Conservation (phyloP, 345 rosid species). For the Durio zibethinus region DNA sequence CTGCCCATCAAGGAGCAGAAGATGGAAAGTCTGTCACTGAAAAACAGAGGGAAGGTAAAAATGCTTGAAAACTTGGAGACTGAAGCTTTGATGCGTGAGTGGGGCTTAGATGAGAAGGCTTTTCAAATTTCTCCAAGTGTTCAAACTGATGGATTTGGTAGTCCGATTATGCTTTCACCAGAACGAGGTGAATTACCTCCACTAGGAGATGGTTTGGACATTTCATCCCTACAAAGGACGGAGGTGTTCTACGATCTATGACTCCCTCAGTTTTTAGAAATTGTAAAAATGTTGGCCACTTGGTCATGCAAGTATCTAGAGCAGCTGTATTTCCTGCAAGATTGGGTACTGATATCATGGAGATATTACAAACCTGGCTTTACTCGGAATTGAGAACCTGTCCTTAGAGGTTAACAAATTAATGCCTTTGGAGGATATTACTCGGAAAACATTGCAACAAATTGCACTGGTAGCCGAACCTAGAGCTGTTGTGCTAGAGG, state of each 20-base stretch:
- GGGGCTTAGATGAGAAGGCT: conserved; percentile 58
- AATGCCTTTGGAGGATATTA: conserved; percentile 69
- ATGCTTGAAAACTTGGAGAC: conserved; percentile 66
- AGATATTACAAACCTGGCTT: conserved; percentile 35
- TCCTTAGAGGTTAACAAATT: conserved; percentile 35
- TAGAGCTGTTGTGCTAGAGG: conserved; percentile 17
- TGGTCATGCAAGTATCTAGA: conserved; percentile 59
- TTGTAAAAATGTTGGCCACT: conserved; percentile 42
- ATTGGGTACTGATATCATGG: conserved; percentile 53
- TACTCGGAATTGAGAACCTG: conserved; percentile 45
- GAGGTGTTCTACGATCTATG: conserved; percentile 58
- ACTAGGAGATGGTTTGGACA: conserved; percentile 52
- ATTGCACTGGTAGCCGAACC: conserved; percentile 31
- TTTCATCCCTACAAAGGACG: conserved; percentile 39
- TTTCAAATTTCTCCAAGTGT: conserved; percentile 38
- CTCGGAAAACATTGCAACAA: conserved; percentile 53
- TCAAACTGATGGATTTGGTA: conserved; percentile 74
- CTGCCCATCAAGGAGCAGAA: conserved; percentile 38
- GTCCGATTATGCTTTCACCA: conserved; percentile 60
- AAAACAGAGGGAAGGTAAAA: conserved; percentile 49
- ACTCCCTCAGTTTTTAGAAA: conserved; percentile 45
- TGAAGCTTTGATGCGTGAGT: conserved; percentile 55
- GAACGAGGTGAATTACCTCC: conserved; percentile 37
- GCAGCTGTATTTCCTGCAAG: conserved; percentile 53
- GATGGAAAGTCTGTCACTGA: conserved; percentile 28